Conservation (phyloP, 2,329 filamentous ascomycete species). For the Botrytis medusae region DNA sequence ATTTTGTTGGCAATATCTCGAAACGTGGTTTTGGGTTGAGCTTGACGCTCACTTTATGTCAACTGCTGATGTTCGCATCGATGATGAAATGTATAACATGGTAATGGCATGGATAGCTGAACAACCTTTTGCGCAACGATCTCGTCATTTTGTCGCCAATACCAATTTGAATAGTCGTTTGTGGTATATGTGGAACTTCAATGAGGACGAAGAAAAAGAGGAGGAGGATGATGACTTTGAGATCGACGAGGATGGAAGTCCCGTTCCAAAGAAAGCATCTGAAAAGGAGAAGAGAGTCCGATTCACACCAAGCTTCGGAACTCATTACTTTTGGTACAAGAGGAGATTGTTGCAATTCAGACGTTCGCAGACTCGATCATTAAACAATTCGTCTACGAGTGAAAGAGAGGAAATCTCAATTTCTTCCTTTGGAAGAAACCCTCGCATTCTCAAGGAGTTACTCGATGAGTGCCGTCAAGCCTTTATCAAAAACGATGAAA, state of each 20-base stretch:
- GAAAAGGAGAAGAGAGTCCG: constrained; percentile 44
- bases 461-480: constrained; percentile 56
- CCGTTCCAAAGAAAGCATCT: constrained; percentile 25
- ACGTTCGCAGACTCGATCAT: constrained; percentile 50
- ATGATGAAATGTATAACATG: constrained; percentile 73
- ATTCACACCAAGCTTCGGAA: constrained; percentile 68
- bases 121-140: constrained; percentile 59
- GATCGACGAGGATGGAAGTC: constrained; percentile 34
- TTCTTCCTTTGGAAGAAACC: constrained; percentile 61
- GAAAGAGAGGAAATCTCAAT: constrained; percentile 60
- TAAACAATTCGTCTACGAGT: constrained; percentile 44
- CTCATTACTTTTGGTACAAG: constrained; percentile 68
- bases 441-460: constrained; percentile 60
- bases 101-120: constrained; percentile 67
- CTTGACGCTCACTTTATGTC: constrained; percentile 60
- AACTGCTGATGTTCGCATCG: constrained; percentile 63
- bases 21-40: constrained; percentile 48
- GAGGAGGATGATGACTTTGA: constrained; percentile 41
- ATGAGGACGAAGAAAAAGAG: constrained; percentile 48
- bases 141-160: constrained; percentile 64
- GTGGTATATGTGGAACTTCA: constrained; percentile 48
- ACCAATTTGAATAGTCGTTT: constrained; percentile 57
- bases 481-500: constrained; percentile 58
- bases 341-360: constrained; percentile 58
- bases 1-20: constrained; percentile 55